Evolutionary conservation across 345 rosid genomes (phyloP).

Genomic region (Acer campestre): DNA sequence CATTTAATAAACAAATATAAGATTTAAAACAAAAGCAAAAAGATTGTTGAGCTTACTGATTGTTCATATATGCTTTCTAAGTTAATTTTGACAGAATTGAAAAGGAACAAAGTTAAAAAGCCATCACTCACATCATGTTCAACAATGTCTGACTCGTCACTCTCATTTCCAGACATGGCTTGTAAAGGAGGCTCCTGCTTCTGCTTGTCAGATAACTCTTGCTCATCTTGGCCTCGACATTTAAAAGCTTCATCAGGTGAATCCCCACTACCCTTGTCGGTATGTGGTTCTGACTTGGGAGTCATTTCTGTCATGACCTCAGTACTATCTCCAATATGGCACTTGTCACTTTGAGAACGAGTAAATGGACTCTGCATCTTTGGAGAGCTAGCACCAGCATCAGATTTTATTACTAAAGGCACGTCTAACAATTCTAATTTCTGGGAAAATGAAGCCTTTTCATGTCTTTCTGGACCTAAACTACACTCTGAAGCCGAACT

Average conservation of each 20-base stretch:
- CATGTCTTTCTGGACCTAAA: slow-evolving; percentile 40
- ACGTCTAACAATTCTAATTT: slow-evolving; percentile 36
- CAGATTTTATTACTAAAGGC: slow-evolving; percentile 29
- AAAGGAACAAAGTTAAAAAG: slow-evolving; percentile 13
- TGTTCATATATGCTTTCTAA: background rate
- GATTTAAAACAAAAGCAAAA: slow-evolving; percentile 1
- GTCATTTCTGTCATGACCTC: slow-evolving; percentile 26
- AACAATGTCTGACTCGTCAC: slow-evolving; percentile 73
- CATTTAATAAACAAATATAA: background rate
- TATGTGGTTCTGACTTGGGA: slow-evolving; percentile 41
- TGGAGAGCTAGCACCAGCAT: slow-evolving; percentile 24
- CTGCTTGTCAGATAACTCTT: slow-evolving; percentile 36
- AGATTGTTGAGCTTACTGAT: slow-evolving; percentile 3
- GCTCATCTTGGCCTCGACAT: slow-evolving; percentile 36
- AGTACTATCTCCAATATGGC: slow-evolving; percentile 18
- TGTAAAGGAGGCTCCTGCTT: slow-evolving; percentile 39
- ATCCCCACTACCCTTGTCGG: slow-evolving; percentile 30
- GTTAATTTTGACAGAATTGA: background rate
- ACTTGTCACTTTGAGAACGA: slow-evolving; percentile 17
- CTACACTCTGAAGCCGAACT: slow-evolving; percentile 49
- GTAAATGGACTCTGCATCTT: slow-evolving; percentile 25
- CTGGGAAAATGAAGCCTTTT: slow-evolving; percentile 38
- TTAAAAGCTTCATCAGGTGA: slow-evolving; percentile 33
- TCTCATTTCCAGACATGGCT: slow-evolving; percentile 59
- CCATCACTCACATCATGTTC: slow-evolving; percentile 86